Evolutionary conservation across 2,329 filamentous ascomycete genomes (phyloP).

Genomic region (Fulvia fulva): DNA sequence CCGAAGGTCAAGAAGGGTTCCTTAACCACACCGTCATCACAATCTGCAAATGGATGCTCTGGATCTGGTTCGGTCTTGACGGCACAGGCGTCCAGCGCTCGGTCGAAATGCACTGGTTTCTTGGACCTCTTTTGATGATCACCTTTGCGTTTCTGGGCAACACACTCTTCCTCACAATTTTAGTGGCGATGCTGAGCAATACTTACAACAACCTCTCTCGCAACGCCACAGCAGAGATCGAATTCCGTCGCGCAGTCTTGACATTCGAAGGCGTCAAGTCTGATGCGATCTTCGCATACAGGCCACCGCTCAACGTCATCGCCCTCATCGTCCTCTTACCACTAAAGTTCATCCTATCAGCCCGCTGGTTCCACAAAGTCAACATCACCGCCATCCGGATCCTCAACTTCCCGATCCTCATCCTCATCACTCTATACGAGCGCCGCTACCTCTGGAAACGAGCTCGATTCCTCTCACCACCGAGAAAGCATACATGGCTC

Average conservation of each 20-base stretch:
- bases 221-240: constrained; percentile 77
- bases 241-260: constrained; percentile 74
- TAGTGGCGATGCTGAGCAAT: constrained; percentile 81
- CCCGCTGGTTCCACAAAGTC: constrained; percentile 86
- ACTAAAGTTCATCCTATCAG: constrained; percentile 71
- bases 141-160: constrained; percentile 82
- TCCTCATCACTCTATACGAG: constrained; percentile 68
- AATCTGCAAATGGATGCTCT: constrained; percentile 87
- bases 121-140: constrained; percentile 76
- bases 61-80: constrained; percentile 87
- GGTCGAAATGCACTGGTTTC: constrained; percentile 70
- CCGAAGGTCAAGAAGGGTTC: constrained; percentile 50
- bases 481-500: constrained; percentile 40
- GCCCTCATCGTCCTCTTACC: constrained; percentile 71
- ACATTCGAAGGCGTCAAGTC: constrained; percentile 83
- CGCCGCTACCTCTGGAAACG: constrained; percentile 63
- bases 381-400: constrained; percentile 72
- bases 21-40: constrained; percentile 50
- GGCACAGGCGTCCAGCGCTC: constrained; percentile 56
- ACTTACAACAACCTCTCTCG: constrained; percentile 74
- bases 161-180: constrained; percentile 81
- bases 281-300: constrained; percentile 77
- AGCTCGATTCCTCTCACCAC: constrained; percentile 30
- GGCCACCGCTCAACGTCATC: constrained; percentile 78
- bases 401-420: constrained; percentile 70